Percentiles rank a stretch among this genome's conserved stretches.
These are phyloP conservation scores for Emmonsiellopsis sp. DNA, from an alignment of 2,329 filamentous ascomycete species.

Conservation along the genomic window DNA sequence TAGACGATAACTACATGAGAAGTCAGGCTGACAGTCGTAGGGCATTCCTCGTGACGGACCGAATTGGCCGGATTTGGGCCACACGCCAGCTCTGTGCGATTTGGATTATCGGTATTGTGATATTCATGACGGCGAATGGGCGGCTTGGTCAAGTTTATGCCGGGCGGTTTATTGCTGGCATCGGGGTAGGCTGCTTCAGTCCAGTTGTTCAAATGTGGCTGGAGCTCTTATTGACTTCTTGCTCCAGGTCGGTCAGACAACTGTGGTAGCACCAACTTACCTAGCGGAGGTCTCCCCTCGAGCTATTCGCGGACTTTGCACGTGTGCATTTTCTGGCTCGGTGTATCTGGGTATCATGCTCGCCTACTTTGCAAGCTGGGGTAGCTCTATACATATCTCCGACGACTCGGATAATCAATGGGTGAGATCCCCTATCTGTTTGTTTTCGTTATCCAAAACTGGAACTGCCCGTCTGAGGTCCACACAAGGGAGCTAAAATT, in stretches of 20 bases:
- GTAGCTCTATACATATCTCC: constrained; percentile 44
- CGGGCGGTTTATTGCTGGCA: constrained; percentile 34
- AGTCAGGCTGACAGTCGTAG: constrained; percentile 23
- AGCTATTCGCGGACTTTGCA: constrained; percentile 62
- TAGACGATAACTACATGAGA: not conserved
- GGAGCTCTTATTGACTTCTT: not conserved
- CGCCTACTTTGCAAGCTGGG: constrained; percentile 67
- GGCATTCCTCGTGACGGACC: constrained; percentile 39
- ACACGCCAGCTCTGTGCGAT: constrained; percentile 32
- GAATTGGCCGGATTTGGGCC: constrained; percentile 35
- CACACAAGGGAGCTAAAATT: too few species aligned
- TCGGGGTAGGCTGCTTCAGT: constrained; percentile 19
- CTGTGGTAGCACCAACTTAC: constrained; percentile 52
- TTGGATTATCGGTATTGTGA: constrained; percentile 33
- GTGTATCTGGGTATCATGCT: constrained; percentile 72
- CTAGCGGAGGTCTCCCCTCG: constrained; percentile 63
- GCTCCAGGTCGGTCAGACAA: constrained; percentile 28
- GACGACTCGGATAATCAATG: constrained; percentile 34
- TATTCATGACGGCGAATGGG: constrained; percentile 34
- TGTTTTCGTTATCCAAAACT: too few species aligned
- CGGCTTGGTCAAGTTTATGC: constrained; percentile 33
- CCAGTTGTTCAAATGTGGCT: not conserved
- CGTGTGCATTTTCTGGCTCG: constrained; percentile 58
- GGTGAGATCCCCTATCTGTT: constrained; percentile 27
- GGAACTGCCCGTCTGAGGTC: too few species aligned